Conservation (phyloP, 805 yeast species). For the Kuraishia floccosa region DNA sequence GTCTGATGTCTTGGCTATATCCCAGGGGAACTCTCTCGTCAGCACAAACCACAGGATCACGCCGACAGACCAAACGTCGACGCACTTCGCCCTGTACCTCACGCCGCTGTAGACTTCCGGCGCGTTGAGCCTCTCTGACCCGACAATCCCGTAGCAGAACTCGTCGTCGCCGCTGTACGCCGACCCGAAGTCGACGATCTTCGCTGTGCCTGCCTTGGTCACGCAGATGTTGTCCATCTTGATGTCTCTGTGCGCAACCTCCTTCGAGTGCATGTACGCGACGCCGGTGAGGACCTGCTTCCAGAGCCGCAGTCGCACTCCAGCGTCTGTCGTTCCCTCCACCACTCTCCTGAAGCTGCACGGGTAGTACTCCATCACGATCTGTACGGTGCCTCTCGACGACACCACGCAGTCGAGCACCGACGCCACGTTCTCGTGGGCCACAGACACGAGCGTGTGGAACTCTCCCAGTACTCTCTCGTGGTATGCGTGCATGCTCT, state of each 20-base stretch:
- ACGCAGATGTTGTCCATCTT: conserved; percentile 35
- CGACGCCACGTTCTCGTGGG: conserved; percentile 22
- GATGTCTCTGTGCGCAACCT: conserved; percentile 37
- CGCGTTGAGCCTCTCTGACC: conserved; percentile 31
- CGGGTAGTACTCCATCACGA: conserved; percentile 24
- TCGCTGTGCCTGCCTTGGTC: conserved; percentile 17
- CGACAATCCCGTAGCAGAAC: conserved; percentile 30
- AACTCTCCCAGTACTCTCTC: conserved; percentile 26
- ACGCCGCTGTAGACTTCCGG: conserved; percentile 31
- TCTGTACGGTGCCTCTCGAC: conserved; percentile 11
- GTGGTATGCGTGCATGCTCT: conserved; percentile 25
- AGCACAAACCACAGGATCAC: conserved; percentile 24
- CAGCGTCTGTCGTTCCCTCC: conserved; percentile 1
- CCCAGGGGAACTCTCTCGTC: conserved; percentile 33
- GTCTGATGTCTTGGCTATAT: conserved; percentile 19
- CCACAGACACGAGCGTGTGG: conserved; percentile 13
- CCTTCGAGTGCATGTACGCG: conserved; percentile 21
- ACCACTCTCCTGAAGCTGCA: conserved; percentile 12
- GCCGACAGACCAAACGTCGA: conserved; percentile 43
- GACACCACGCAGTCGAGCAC: conserved; percentile 19
- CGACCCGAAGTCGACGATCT: conserved; percentile 42
- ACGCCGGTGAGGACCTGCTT: conserved; percentile 29
- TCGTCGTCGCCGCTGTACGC: conserved; percentile 24
- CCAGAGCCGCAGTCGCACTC: conserved; percentile 19
- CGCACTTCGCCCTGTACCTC: conserved; percentile 25